Percentiles rank a stretch among this genome's conserved stretches.
phyloP scores from a whole-genome alignment of 2,329 filamentous ascomycete genomes.

The Ustulina deusta region DNA sequence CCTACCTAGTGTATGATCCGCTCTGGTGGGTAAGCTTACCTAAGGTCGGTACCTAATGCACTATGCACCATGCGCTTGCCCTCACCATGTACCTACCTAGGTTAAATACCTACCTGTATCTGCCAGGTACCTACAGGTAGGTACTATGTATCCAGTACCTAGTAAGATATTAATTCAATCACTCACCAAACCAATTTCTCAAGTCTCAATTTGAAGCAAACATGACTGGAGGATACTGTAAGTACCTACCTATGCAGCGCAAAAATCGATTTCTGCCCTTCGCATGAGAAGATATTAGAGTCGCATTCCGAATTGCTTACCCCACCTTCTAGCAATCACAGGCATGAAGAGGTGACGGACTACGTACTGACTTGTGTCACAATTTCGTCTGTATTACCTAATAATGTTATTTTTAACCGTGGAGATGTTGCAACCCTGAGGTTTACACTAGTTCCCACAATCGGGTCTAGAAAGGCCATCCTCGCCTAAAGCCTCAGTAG shows the following conservation, averaged over 20 bases:
- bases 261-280: too few relatives aligned
- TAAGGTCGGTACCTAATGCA: too few relatives aligned
- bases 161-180: too few relatives aligned
- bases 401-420: not conserved
- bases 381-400: too few relatives aligned
- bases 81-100: not conserved
- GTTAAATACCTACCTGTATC: not conserved
- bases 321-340: not conserved
- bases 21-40: too few relatives aligned
- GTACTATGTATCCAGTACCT: too few relatives aligned
- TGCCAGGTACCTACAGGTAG: not conserved
- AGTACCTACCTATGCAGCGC: not conserved
- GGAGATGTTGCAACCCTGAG: not conserved
- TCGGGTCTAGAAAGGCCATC: not conserved
- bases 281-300: too few relatives aligned
- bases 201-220: not conserved
- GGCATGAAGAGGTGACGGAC: not conserved
- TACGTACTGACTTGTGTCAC: not conserved
- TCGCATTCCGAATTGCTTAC: not conserved
- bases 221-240: not conserved
- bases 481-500: not conserved
- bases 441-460: not conserved
- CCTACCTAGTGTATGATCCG: too few relatives aligned
- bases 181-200: not conserved
- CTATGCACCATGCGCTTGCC: too few relatives aligned